phyloP scores from a whole-genome alignment of 2,329 filamentous ascomycete species.

The Trichoderma simmonsii region DNA sequence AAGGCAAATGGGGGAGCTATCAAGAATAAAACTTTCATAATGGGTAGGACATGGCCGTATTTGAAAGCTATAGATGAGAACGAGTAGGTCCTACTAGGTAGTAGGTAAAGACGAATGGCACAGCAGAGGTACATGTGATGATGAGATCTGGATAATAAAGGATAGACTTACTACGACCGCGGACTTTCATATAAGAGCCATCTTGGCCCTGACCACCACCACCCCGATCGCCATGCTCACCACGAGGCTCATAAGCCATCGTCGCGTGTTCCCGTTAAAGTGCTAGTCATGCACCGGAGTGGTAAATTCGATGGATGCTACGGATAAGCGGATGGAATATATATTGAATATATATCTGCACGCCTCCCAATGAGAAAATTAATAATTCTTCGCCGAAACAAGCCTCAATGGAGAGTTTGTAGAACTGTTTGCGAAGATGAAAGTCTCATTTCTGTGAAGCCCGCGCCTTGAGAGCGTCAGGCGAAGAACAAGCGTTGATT shows the following conservation, averaged over 20 bases:
- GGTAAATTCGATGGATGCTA: background rate
- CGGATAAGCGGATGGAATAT: background rate
- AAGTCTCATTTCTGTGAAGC: conserved; percentile 7
- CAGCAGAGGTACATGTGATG: background rate
- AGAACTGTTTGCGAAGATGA: background rate
- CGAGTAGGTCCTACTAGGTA: background rate
- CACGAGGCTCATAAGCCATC: conserved; percentile 56
- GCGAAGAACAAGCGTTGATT: background rate
- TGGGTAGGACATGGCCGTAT: background rate
- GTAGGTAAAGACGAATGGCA: background rate
- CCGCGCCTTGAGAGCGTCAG: conserved; percentile 9
- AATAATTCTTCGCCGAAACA: background rate
- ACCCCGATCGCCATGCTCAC: conserved; percentile 44
- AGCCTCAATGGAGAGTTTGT: background rate
- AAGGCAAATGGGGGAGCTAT: background rate
- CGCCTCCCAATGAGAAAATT: background rate
- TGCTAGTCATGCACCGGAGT: conserved; percentile 12
- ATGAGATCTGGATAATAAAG: background rate
- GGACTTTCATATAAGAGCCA: conserved; percentile 46
- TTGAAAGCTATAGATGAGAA: background rate
- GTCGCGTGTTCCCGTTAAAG: conserved; percentile 25
- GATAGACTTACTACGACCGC: conserved; percentile 48
- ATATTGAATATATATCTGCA: background rate
- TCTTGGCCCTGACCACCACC: conserved; percentile 39
- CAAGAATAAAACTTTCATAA: background rate